phyloP scores from a whole-genome alignment of 495 filamentous ascomycete species.

The Cladorrhinum samala region DNA sequence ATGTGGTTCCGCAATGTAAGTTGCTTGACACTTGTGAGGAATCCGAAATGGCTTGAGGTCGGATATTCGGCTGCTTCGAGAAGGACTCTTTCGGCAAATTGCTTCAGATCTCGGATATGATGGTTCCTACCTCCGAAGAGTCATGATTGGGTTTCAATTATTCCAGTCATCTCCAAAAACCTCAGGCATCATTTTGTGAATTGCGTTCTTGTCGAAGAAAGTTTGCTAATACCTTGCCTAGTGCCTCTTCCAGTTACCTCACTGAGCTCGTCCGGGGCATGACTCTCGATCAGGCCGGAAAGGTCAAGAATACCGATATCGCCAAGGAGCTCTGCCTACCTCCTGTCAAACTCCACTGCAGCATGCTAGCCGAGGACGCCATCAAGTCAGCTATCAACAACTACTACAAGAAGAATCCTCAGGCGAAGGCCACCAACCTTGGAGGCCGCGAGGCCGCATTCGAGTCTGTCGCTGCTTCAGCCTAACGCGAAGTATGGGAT shows the following conservation, averaged over 20 bases:
- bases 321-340: constrained; percentile 93
- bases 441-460: constrained; percentile 52
- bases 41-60: not conserved
- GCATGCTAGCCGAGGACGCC: constrained; percentile 97
- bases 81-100: too few species aligned
- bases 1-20: constrained; percentile 82
- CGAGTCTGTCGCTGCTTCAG: constrained; percentile 20
- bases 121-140: too few species aligned
- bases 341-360: constrained; percentile 96
- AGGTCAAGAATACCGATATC: constrained; percentile 94
- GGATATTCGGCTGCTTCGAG: too few species aligned
- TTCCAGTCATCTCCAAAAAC: too few species aligned
- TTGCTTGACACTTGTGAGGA: too few species aligned
- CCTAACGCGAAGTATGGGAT: not conserved
- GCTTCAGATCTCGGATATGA: too few species aligned
- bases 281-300: constrained; percentile 88
- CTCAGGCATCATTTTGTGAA: too few species aligned
- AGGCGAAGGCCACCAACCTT: constrained; percentile 64
- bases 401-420: constrained; percentile 93
- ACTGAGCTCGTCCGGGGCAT: constrained; percentile 91
- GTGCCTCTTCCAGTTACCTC: constrained; percentile 63
- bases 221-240: too few species aligned
- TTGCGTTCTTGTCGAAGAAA: too few species aligned
- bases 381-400: constrained; percentile 99
- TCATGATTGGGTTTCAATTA: too few species aligned